Evolutionary conservation across 2,329 filamentous ascomycete genomes (phyloP), one percentile per base, ranked within the genome.

Genomic region (Cladosporium velox): DNA sequence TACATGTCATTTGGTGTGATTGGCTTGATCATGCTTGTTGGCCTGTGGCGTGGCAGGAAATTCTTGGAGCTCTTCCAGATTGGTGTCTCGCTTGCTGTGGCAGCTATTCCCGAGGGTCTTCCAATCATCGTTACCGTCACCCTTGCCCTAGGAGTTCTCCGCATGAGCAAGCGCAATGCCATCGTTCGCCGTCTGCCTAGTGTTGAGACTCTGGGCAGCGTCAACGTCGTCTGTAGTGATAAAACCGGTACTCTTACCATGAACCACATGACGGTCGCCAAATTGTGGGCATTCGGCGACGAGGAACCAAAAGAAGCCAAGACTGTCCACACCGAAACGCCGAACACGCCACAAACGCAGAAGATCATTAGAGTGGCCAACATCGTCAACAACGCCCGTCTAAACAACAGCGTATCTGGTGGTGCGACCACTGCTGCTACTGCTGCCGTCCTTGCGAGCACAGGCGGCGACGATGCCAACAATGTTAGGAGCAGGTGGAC

Each of bases 111-210:
- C 0, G 94, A 98, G 81, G 95, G 95, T 24, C 84, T 99, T 6
- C 95, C 95, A 0, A 99, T 99, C 75, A 99, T 99, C 73, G 96
- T 99, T 34, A 99, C 95, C 0, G 95, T 99, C 38, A 99, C 95
- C 0, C 84, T 99, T 65, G 95, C 95, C 47, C 85, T 99, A 15
- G 96, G 95, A 15, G 96, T 99, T 10, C 87, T 99, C 74, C 89
- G 95, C 66, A 99, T 99, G 95, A 96, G 95, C 67, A 92, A 89
- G 75, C 88, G 94, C 72, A 92, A 96, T 76, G 95, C 95, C 10
- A 99, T 99, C 77, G 94, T 99, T 67, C 90, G 95, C 71, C 90
- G 91, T 75, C 90, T 99, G 80, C 96, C 96, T 26, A 98, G 95
- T 78, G 96, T 99, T 10, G 95, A 99, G 78, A 99, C 95, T 0